Evolutionary conservation across 2,329 filamentous ascomycete species (phyloP), one percentile per base, ranked within the genome.

Genomic region (Fusarium sp.): DNA sequence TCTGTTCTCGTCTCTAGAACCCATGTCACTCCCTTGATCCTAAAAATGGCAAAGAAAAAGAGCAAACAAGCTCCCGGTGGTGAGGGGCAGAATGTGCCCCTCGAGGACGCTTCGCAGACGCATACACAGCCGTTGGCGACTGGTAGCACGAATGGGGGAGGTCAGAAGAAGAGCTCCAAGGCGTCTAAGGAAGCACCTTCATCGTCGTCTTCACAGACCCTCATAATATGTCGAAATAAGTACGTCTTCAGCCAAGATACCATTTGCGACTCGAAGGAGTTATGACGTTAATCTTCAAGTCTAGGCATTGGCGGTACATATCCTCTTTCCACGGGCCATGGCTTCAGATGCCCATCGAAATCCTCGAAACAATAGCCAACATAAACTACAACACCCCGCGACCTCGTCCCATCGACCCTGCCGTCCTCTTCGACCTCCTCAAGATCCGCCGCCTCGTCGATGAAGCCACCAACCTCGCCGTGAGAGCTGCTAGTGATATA

Each of bases 301-400:
- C 8, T 45, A 94, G 91, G 75, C 91, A 94, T 78, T 94, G 91
- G 91, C 85, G 88, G 64, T 92, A 92, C 75, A 93, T 95, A 57
- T 93, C 91, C 22, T 90, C 88, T 26, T 95, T 91, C 72, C 89
- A 93, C 72, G 92, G 91, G 24, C 88, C 91, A 67, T 95, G 92
- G 92, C 85, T 93, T 12, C 89, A 92, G 75, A 81, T 94, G 53
- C 90, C 91, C 19, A 85, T 88, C 62, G 91, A 94, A 75, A 85
- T 93, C 53, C 87, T 96, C 76, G 89, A 93, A 74, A 87, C 85
- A 45, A 84, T 95, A 46, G 91, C 91, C 51, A 87, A 92, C 77
- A 88, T 87, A 74, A 95, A 94, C 78, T 93, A 89, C 79, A 88
- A 89, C 64, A 88, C 89, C 65, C 89, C 89, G 13, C 86, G 88